These are phyloP conservation scores for Citropsis articulata DNA, from an alignment of 345 rosid species.

Conservation along the genomic window DNA sequence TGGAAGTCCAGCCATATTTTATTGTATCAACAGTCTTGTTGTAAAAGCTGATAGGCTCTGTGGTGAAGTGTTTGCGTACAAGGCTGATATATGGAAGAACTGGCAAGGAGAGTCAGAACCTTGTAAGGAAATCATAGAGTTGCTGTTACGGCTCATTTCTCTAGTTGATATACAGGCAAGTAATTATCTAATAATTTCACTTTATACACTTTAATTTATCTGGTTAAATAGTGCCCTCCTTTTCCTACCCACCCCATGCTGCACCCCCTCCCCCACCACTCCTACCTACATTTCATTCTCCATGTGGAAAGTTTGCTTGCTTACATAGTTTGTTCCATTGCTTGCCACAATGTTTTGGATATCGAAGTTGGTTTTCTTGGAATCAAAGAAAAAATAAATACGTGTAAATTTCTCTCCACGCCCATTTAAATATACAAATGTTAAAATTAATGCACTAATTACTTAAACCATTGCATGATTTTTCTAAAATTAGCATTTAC, in stretches of 20 bases:
- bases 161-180: constrained; percentile 87
- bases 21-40: constrained; percentile 68
- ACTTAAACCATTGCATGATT: background rate
- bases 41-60: constrained; percentile 60
- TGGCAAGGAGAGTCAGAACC: constrained; percentile 64
- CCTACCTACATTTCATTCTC: background rate
- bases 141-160: constrained; percentile 74
- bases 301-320: background rate
- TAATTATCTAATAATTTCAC: background rate
- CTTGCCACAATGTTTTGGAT: background rate
- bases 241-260: too few relatives aligned
- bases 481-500: constrained; percentile 3
- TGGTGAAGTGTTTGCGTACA: constrained; percentile 17
- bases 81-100: constrained; percentile 48
- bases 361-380: background rate
- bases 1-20: constrained; percentile 84
- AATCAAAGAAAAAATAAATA: background rate
- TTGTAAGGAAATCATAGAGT: constrained; percentile 58
- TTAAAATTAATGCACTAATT: background rate
- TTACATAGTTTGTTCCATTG: background rate
- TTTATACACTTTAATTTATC: background rate
- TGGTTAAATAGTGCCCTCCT: background rate
- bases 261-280: background rate
- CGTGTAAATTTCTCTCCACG: too few relatives aligned
- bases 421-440: too few relatives aligned